Percentiles rank a stretch among this genome's conserved stretches.
Evolutionary conservation across 2,329 filamentous ascomycete species (phyloP).

Genomic region (Zarea fungicola): DNA sequence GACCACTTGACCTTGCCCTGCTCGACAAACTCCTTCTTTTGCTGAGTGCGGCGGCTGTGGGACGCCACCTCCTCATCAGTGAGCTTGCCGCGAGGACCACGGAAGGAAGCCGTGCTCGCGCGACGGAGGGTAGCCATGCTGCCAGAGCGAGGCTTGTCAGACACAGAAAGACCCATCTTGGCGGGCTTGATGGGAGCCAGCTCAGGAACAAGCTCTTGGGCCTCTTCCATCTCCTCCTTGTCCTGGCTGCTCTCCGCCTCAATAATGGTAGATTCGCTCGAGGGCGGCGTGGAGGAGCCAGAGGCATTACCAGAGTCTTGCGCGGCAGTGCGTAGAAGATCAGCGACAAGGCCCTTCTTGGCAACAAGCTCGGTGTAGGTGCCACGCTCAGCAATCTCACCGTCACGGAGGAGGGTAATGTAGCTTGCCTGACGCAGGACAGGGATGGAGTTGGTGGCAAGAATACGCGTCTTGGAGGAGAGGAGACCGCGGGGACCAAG

Average conservation of each 20-base stretch:
- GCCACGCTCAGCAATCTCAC: conserved; percentile 77
- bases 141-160: conserved; percentile 53
- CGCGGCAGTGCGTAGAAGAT: conserved; percentile 72
- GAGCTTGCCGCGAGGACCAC: conserved; percentile 75
- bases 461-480: conserved; percentile 77
- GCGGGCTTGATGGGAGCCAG: conserved; percentile 65
- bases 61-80: conserved; percentile 74
- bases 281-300: conserved; percentile 41
- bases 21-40: conserved; percentile 81
- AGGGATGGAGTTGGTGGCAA: conserved; percentile 92
- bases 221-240: conserved; percentile 67
- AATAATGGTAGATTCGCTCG: conserved; percentile 54
- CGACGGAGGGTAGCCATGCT: conserved; percentile 80
- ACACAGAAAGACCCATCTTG: conserved; percentile 33
- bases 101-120: conserved; percentile 88
- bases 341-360: conserved; percentile 86
- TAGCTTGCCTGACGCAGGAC: conserved; percentile 86
- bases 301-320: conserved; percentile 44
- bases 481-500: conserved; percentile 81
- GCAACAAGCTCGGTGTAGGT: conserved; percentile 88
- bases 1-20: conserved; percentile 97
- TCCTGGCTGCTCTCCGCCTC: conserved; percentile 48
- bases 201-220: conserved; percentile 70
- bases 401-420: conserved; percentile 78
- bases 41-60: conserved; percentile 73